phyloP scores from a whole-genome alignment of 73 alveolate species.

The Tetrahymena elliotti region DNA sequence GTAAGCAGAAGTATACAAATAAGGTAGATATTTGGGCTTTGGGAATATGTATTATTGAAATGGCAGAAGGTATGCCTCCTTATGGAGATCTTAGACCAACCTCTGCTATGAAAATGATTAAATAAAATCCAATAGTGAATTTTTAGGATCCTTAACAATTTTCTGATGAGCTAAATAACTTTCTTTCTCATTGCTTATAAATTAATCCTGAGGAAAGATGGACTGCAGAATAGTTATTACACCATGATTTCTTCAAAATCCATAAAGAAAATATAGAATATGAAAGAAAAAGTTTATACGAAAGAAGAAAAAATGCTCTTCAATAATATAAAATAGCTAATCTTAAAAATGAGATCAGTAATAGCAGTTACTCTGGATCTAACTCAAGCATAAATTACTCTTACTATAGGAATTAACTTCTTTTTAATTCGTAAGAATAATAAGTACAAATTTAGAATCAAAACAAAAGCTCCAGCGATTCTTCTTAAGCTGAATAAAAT shows the following conservation, averaged over 20 bases:
- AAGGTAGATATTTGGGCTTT: constrained; percentile 51
- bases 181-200: not conserved
- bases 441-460: not conserved
- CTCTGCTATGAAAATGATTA: not conserved
- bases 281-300: not conserved
- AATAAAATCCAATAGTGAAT: not conserved
- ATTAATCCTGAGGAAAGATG: not conserved
- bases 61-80: constrained; percentile 33
- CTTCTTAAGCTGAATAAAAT: not conserved
- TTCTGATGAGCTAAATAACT: not conserved
- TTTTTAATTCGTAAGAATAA: not conserved
- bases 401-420: not conserved
- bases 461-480: not conserved
- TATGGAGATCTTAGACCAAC: not conserved
- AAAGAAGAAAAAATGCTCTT: not conserved
- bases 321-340: not conserved
- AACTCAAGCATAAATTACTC: not conserved
- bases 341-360: not conserved
- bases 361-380: not conserved
- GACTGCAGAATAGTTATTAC: not conserved
- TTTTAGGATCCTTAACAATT: not conserved
- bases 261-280: not conserved
- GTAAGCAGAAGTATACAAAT: not conserved
- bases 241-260: not conserved
- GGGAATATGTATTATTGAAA: constrained; percentile 50